Base-by-base conservation (phyloP, 805 yeast genomes). In the Candida peoriensis region DNA sequence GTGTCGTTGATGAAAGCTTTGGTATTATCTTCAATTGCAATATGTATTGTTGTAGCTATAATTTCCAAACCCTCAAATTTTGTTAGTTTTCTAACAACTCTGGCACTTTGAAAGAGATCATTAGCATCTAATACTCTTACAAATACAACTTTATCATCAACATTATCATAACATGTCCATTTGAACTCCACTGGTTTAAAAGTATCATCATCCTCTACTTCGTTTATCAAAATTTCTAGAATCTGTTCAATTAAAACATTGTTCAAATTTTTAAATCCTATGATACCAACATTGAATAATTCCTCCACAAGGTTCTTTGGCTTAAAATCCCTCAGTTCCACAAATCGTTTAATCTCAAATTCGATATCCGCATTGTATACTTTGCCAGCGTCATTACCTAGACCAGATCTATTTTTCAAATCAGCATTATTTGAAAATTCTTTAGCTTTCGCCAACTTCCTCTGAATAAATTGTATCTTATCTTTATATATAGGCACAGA, bases 281-380 rank as follows among this genome's bases (percentile, higher is more conserved):
- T 47, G 10, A 68, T 40, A 5, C 58, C 46, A 3, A 66, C 48
- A 4, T 62, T 57, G 30, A 50, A 44, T 6, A 66, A 35, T 36
- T 70, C 71, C 23, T 64, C 57, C 28, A 57, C 50, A 25, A 64
- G 48, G 27, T 56, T 63, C 2, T 37, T 33, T 0, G 72, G 70
- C 4, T 34, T 38, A 23, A 69, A 57, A 4, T 33, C 30, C 5
- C 48, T 49, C 11, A 68, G 48, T 2, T 52, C 59, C 6, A 56
- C 27, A 28, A 19, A 12, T 8, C 17, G 20, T 4, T 17, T 32
- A 16, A 20, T 18, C n/a, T 24, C 28, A n/a, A n/a, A n/a, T n/a
- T n/a, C n/a, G n/a, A n/a, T n/a, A n/a, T n/a, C n/a, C n/a, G n/a
- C n/a, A n/a, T n/a, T n/a, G 5, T 17, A n/a, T 6, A 15, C 14